Conservation (phyloP, 192 early-diverging fungal genomes). For the Coemansia sp. region DNA sequence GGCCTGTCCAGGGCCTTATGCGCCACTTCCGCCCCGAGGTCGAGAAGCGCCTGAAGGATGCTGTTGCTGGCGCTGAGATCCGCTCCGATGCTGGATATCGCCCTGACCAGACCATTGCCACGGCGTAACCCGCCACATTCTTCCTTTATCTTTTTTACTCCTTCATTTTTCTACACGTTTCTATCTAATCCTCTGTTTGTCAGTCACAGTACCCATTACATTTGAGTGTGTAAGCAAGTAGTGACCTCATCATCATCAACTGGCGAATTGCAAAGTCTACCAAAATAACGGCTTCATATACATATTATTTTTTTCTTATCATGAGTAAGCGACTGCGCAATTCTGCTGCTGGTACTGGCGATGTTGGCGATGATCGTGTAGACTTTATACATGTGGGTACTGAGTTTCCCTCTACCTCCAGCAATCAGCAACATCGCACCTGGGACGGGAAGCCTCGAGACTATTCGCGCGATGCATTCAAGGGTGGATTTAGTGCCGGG, state of each 20-base stretch:
- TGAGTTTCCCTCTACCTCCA: slow-evolving; percentile 18
- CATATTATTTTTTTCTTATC: not conserved
- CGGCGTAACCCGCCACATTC: slow-evolving; percentile 61
- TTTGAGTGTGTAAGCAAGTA: slow-evolving; percentile 27
- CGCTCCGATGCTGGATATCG: slow-evolving; percentile 33
- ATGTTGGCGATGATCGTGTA: slow-evolving; percentile 11
- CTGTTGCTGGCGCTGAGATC: slow-evolving; percentile 31
- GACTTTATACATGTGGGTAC: slow-evolving; percentile 49
- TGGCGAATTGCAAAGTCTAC: not conserved
- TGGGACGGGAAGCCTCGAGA: slow-evolving; percentile 72
- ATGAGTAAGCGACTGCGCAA: slow-evolving; percentile 16
- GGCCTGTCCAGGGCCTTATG: slow-evolving; percentile 96
- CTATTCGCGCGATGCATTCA: slow-evolving; percentile 89
- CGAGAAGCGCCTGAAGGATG: slow-evolving; percentile 40
- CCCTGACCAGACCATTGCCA: slow-evolving; percentile 50
- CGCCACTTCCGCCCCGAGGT: slow-evolving; percentile 58
- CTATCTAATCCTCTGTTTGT: not conserved
- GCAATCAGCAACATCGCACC: slow-evolving; percentile 23
- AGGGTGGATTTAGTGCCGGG: slow-evolving; percentile 91
- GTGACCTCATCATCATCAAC: not conserved
- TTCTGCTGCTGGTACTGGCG: not conserved
- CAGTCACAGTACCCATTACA: slow-evolving; percentile 49
- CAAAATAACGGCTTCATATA: no score
- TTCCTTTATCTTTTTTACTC: not conserved
- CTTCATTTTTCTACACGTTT: not conserved